Percentiles rank a stretch among this genome's conserved stretches.
Evolutionary conservation across 306 rosid genomes (phyloP).

Genomic region (Delonix regia): DNA sequence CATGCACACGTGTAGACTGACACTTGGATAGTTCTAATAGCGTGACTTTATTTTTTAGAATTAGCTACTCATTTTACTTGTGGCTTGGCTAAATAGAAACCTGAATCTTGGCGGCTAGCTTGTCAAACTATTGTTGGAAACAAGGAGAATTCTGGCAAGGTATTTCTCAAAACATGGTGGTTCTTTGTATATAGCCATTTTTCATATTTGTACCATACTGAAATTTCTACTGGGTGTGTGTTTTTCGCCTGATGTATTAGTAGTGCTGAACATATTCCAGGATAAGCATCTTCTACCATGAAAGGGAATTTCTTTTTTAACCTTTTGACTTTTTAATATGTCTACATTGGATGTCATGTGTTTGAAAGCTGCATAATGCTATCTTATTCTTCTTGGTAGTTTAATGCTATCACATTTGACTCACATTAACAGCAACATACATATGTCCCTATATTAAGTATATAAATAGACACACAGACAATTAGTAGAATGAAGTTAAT

Average conservation of each 20-base stretch:
- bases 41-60: not conserved
- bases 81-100: conserved; percentile 60
- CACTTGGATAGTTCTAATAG: not conserved
- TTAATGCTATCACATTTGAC: too few species aligned
- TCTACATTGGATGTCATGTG: not conserved
- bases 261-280: conserved; percentile 1
- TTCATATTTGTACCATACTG: not conserved
- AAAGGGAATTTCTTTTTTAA: not conserved
- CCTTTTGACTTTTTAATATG: not conserved
- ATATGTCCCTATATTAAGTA: not conserved
- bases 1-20: not conserved
- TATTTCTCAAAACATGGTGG: conserved; percentile 38
- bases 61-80: conserved; percentile 15
- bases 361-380: not conserved
- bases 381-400: not conserved
- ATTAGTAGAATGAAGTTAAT: not conserved
- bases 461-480: not conserved
- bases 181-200: conserved; percentile 9
- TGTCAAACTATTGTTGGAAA: conserved; percentile 98
- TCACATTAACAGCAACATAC: not conserved
- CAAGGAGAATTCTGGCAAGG: conserved; percentile 91
- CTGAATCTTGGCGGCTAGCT: conserved; percentile 94
- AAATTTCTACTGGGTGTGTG: not conserved
- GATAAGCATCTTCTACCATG: conserved; percentile 10
- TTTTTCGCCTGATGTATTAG: conserved; percentile 8